Evolutionary conservation across 1,139 yeast species (phyloP).

Genomic region (Yamadazyma songkhlaensis): DNA sequence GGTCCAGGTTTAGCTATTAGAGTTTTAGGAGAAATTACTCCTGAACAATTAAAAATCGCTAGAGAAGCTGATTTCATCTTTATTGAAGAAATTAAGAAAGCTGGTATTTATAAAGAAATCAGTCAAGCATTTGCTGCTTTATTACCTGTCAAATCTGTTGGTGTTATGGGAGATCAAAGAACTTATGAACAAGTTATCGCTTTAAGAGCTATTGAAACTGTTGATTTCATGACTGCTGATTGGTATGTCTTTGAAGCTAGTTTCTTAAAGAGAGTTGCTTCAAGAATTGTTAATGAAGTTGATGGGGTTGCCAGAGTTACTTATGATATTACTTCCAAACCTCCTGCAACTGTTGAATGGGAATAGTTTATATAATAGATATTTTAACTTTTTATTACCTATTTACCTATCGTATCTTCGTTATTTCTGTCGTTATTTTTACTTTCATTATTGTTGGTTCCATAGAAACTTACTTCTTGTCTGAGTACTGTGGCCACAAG

Average conservation of each 20-base stretch:
- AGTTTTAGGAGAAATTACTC: conserved; percentile 94
- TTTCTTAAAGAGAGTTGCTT: conserved; percentile 89
- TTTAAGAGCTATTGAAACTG: conserved; percentile 94
- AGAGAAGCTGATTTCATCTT: conserved; percentile 95
- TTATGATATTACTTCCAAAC: conserved; percentile 97
- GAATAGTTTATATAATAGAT: conserved; percentile 51
- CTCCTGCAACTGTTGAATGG: conserved; percentile 99
- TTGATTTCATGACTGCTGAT: conserved; percentile 99
- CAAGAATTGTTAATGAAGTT: conserved; percentile 97
- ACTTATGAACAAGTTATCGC: conserved; percentile 99
- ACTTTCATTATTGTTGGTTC: no score
- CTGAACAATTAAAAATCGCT: conserved; percentile 89
- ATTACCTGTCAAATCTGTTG: conserved; percentile 96
- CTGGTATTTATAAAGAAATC: conserved; percentile 88
- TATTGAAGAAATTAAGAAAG: conserved; percentile 91
- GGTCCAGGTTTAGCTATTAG: conserved; percentile 99
- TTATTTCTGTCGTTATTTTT: neutral
- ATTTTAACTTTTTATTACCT: neutral
- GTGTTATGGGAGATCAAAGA: conserved; percentile 99
- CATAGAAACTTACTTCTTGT: conserved; percentile 17
- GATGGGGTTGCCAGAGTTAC: conserved; percentile 99
- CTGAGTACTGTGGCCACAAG: conserved; percentile 51
- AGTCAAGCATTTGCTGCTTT: conserved; percentile 98
- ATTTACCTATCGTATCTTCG: neutral
- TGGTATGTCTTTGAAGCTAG: conserved; percentile 94